Evolutionary conservation across 352 stramenopile species (phyloP), one percentile per base, ranked within the genome.

Genomic region (Globisporangium perplexum): DNA sequence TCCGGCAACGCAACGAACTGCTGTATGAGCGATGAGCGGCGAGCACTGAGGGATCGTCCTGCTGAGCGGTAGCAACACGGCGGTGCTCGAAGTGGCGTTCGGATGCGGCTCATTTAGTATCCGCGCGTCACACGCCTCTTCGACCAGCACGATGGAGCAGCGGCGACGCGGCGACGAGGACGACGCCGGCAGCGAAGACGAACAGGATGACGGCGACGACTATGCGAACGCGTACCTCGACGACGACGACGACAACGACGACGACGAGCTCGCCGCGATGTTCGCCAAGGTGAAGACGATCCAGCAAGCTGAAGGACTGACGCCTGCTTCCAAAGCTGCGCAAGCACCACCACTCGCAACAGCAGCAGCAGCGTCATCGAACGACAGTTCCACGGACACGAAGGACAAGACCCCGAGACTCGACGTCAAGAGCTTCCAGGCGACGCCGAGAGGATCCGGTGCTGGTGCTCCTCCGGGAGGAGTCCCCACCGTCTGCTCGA

Each of bases 221-320:
- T 72, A 84, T 23, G 63, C 60, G 18, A 73, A 75, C 33, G 55
- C 53, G 4, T 71, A 87, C 49, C 50, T 73, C 11, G 62, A 76
- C 20, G 51, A 51, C 18, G 44, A 43, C 28, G 65, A 76, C 7
- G 61, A 60, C 3, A 54, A 72, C 38, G 65, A 84, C 28, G 75
- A 73, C n/a, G 69, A 59, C 17, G 77, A 90, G 42, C 65, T 89
- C 4, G 74, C 78, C 8, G 73, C 74, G 22, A 88, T 89, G 77
- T 74, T 91, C 28, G 75, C 81, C 38, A 92, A 88, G 56, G 74
- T 88, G 10, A 62, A 86, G 44, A 86, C 57, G 3, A 79, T 91
- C 41, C 77, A 88, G 42, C 66, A 80, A 41, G 53, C 60, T 1
- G 69, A 86, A 48, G 65, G 63, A 1, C 56, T 71, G n/a, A 59